Conservation (phyloP, 2,329 filamentous ascomycete species). For the Cadophora malorum region DNA sequence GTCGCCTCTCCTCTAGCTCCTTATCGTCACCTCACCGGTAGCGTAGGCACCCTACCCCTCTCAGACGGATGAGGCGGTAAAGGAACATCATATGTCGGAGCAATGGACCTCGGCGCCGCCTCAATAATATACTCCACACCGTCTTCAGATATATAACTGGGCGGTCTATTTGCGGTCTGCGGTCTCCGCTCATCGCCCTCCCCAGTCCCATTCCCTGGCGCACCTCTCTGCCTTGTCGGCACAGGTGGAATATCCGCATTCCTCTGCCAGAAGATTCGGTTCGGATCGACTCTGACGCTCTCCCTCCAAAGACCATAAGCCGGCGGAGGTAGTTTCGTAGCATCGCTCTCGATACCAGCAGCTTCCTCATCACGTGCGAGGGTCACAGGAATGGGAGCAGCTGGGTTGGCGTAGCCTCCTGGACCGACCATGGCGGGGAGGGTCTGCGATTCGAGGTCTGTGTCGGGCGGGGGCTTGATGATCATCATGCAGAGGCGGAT, state of each 20-base stretch:
- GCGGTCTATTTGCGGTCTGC: conserved; percentile 62
- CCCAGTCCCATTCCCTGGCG: conserved; percentile 24
- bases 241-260: conserved; percentile 51
- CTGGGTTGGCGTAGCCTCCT: conserved; percentile 72
- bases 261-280: conserved; percentile 81
- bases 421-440: conserved; percentile 58
- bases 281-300: conserved; percentile 82
- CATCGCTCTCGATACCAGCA: conserved; percentile 60
- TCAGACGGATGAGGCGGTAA: conserved; percentile 59
- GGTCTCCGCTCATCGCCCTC: conserved; percentile 31
- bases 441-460: conserved; percentile 44
- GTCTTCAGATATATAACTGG: conserved; percentile 78
- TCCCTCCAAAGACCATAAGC: conserved; percentile 86
- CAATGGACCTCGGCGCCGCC: conserved; percentile 65
- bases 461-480: conserved; percentile 48
- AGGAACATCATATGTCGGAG: conserved; percentile 53
- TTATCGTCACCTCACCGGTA: neutral
- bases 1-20: too few species aligned
- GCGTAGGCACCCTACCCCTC: conserved; percentile 26
- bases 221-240: conserved; percentile 17
- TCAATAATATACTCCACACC: conserved; percentile 76
- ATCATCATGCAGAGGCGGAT: conserved; percentile 75
- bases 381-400: conserved; percentile 77
- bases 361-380: conserved; percentile 78
- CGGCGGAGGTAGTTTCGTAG: conserved; percentile 70